Base-by-base conservation (phyloP, 768 basidiomycete species). In the Lactifluus hygrophoroides region DNA sequence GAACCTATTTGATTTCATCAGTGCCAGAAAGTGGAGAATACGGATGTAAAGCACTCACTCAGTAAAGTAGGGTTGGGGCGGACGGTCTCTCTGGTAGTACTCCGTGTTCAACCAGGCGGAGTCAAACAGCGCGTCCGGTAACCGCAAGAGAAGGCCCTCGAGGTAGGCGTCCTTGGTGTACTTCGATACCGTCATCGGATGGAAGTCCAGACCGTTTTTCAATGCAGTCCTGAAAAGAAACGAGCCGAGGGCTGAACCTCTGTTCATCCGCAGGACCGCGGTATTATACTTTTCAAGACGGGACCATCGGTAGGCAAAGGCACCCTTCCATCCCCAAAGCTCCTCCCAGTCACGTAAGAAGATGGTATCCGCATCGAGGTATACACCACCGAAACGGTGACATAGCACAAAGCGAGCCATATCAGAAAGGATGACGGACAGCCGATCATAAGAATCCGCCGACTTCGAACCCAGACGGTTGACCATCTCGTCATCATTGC, bases 341-440 rank as follows among this genome's bases (percentile, higher is more conserved):
- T 98, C 95, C 69, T 96, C 94, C 96, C 96, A 99, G 68, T 99
- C 95, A 21, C 96, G 86, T 32, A 99, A 73, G 65, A 99, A 84
- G 63, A 99, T 83, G 9, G 93, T 97, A 69, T 98, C 96, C 10
- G 94, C 94, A 67, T 99, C 95, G 52, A 99, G 83, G 69, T 98
- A 99, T 49, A 94, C 89, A 14, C 95, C 95, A 23, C 96, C 95
- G 67, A 88, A 98, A 21, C 94, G 86, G 71, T 99, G 91, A 61
- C 91, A 94, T n/a, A 99, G 78, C 56, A 98, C 85, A 70, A 98
- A 99, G 23, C 95, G 86, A 17, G 92, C 95, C 87, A 98, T 92
- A 69, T 98, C 95, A 5, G 92, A 94, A 5, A 97, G 75, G 65
- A 96, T 93, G 67, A 95, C 93, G 2, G 91, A 93, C 49, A 97